Conservation (phyloP, 257 asterid genomes). For the Scutellaria minor region DNA sequence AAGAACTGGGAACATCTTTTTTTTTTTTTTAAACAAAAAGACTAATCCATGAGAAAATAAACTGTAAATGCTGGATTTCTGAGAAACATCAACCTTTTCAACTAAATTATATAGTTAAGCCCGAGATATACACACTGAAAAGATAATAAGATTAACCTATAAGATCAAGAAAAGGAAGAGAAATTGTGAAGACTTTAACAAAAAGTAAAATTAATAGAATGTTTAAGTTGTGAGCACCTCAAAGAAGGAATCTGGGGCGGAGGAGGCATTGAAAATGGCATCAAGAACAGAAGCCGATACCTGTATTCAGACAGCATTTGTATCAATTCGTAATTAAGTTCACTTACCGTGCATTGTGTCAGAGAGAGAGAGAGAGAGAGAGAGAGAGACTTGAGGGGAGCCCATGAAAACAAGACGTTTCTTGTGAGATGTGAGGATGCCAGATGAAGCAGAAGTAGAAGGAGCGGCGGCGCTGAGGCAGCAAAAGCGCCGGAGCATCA, state of each 20-base stretch:
- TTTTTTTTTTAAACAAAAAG: not conserved
- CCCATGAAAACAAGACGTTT: constrained; percentile 79
- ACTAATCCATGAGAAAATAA: not conserved
- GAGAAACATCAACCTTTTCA: constrained; percentile 2
- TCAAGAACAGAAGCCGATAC: constrained; percentile 86
- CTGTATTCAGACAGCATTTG: constrained; percentile 39
- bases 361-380: constrained; percentile 5
- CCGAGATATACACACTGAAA: not conserved
- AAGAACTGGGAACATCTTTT: not conserved
- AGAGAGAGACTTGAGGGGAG: constrained; percentile 70
- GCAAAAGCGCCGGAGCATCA: constrained; percentile 79
- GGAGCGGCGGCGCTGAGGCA: constrained; percentile 55
- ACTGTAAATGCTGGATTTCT: not conserved
- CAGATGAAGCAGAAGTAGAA: constrained; percentile 30
- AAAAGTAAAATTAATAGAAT: not conserved
- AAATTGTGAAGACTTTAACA: constrained; percentile 5
- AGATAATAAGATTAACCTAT: not conserved
- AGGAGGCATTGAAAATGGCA: constrained; percentile 69
- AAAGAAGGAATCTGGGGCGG: constrained; percentile 64
- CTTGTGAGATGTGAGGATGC: constrained; percentile 46
- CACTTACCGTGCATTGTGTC: not conserved
- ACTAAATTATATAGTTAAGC: not conserved
- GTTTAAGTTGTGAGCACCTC: constrained; percentile 35
- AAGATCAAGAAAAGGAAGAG: not conserved
- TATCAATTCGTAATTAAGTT: not conserved